These are phyloP conservation scores for Calophaca sinica DNA, from an alignment of 306 rosid genomes.

Conservation along the genomic window DNA sequence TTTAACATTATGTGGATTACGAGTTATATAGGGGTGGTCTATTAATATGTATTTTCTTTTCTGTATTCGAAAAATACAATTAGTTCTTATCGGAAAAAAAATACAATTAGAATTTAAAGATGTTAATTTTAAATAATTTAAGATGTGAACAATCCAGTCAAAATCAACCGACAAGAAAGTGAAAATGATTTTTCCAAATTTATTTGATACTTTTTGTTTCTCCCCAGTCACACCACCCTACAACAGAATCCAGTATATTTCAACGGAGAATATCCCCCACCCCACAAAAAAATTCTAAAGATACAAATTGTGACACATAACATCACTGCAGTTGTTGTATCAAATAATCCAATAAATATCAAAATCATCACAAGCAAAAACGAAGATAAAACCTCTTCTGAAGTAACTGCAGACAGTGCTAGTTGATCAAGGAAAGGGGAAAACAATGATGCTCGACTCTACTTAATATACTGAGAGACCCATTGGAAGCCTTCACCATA, in stretches of 20 bases:
- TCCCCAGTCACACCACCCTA: conserved; percentile 17
- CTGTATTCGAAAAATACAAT: too few relatives aligned
- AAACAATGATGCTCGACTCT: conserved; percentile 34
- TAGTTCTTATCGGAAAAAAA: too few relatives aligned
- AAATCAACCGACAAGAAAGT: not conserved
- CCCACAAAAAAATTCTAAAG: conserved; percentile 10
- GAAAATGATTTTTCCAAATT: conserved; percentile 25
- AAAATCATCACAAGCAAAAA: conserved; percentile 27
- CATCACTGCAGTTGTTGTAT: conserved; percentile 16
- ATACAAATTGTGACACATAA: conserved; percentile 34
- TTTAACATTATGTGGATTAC: too few relatives aligned
- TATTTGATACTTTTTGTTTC: conserved; percentile 22
- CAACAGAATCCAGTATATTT: conserved; percentile 24
- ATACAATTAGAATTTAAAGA: too few relatives aligned
- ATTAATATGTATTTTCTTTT: too few relatives aligned
- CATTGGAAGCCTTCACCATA: conserved; percentile 73
- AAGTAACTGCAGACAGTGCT: conserved; percentile 35
- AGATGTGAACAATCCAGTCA: not conserved
- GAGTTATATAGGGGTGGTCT: too few relatives aligned
- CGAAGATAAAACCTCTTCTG: conserved; percentile 8
- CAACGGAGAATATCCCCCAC: conserved; percentile 14
- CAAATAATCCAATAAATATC: conserved; percentile 35
- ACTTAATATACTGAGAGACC: conserved; percentile 71
- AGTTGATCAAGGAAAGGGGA: conserved; percentile 2
- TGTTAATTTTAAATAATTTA: too few relatives aligned